Base-by-base conservation (phyloP, 2,329 filamentous ascomycete species). In the Fusarium humuli region DNA sequence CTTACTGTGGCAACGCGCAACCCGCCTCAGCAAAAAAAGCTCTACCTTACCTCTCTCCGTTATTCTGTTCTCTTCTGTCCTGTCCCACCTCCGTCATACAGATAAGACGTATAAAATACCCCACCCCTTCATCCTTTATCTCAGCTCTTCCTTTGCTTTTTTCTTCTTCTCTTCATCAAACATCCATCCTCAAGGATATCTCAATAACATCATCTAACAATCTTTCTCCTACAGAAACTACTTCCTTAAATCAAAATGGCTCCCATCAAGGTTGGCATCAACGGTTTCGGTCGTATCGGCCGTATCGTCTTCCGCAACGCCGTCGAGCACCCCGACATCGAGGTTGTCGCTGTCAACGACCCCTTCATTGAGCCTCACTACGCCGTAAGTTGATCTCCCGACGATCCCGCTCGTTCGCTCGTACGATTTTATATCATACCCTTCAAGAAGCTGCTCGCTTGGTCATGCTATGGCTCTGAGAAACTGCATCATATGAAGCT, bases 251-350 rank as follows among this genome's bases (percentile, higher is more conserved):
- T 67, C 77, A 80, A 72, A 76, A 83, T 83, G 81, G 77, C 80
- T 81, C 79, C 81, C 81, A 82, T 87, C 82, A 89, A 97, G 90
- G 93, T 97, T 82, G 94, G 94, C 84, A 98, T 97, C 92, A 98
- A 98, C 92, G 95, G 96, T 85, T 99, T 99, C 89, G 96, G 96
- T 87, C 94, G 96, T 86, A 99, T 99, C 86, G 96, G 96, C 81
- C 93, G 96, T 84, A 98, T 99, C 84, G 91, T 98, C 88, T 96
- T 98, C 92, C 94, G 95, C 87, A 98, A 98, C 88, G 93, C 95
- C 79, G 83, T 97, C 81, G 92, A 97, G 90, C 92, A 95, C 86
- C 84, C 88, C 79, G 92, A 97, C 67, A 92, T 98, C 81, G 89
- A 97, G 79, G 88, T 99, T 79, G 94, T 98, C 79, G 95, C 96